These are phyloP conservation scores for Quercus berberidifolia DNA, from an alignment of 306 rosid genomes.

Conservation along the genomic window DNA sequence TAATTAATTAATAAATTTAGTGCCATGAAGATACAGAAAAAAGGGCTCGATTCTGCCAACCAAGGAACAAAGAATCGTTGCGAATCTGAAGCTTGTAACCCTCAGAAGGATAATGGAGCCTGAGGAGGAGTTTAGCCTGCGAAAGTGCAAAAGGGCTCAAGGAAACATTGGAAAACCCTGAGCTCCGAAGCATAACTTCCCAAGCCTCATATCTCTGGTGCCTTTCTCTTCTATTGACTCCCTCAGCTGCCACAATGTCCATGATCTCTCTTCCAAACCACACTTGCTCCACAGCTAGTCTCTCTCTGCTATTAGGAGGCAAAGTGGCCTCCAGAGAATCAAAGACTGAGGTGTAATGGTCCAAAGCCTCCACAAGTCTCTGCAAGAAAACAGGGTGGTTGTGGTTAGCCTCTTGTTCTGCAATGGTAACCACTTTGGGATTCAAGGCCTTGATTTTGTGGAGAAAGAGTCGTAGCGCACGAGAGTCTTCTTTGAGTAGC, in stretches of 20 bases:
- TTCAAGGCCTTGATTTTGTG: constrained; percentile 37
- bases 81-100: constrained; percentile 48
- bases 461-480: constrained; percentile 28
- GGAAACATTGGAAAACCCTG: constrained; percentile 40
- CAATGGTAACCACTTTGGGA: constrained; percentile 42
- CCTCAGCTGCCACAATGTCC: constrained; percentile 32
- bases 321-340: constrained; percentile 52
- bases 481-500: constrained; percentile 22
- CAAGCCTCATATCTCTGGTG: constrained; percentile 40
- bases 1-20: background rate
- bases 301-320: constrained; percentile 48
- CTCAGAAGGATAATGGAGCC: constrained; percentile 57
- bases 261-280: constrained; percentile 48
- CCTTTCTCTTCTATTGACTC: constrained; percentile 12
- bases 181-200: constrained; percentile 38
- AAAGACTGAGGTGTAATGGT: constrained; percentile 41
- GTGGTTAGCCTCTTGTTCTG: constrained; percentile 45
- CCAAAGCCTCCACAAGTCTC: constrained; percentile 39
- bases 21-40: constrained; percentile 62
- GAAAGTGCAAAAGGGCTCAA: constrained; percentile 55
- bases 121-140: constrained; percentile 49
- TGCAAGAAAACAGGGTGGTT: constrained; percentile 36
- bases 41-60: constrained; percentile 51
- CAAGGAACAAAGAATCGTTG: constrained; percentile 38
- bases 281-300: constrained; percentile 43